Evolutionary conservation across 192 early-diverging fungal genomes (phyloP), one percentile per base, ranked within the genome.

Genomic region (Coemansia sp.): DNA sequence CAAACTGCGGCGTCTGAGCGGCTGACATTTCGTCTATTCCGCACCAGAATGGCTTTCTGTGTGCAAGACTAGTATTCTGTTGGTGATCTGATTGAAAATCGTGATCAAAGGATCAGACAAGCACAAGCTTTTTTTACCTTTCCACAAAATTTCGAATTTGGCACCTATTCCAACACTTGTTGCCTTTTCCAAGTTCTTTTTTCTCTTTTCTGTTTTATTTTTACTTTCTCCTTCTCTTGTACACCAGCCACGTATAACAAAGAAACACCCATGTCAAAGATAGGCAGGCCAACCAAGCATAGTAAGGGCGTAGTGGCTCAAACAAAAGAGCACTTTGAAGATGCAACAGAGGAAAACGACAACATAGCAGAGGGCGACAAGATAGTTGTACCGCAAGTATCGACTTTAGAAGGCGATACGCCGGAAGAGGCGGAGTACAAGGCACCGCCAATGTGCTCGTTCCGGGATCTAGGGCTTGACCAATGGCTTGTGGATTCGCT

Each of bases 401-500:
- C 24, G 23, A 4, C 24, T 26, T 8, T 34, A 35, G 75, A 81
- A 12, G 83, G 78, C 6, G 85, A 84, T 20, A 67, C 71, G 18
- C 66, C 76, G 36, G 66, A 72, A 26, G 78, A 81, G 5, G 61
- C 56, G 14, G 49, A 58, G 41, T 79, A 67, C 43, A 63, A 56
- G 34, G 67, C 60, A 55, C 67, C 82, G 21, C 48, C 78, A 36
- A 75, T 76, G 76, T 73, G 81, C 60, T 63, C 46, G 53, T 99
- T 98, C 74, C 59, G 60, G 21, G 83, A 88, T n/a, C 80, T 97
- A 8, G 94, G 93, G 8, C 73, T 99, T 6, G 85, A 90, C 59
- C 67, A 70, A 6, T 99, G 96, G 96, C 85, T 99, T 4, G 77
- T 87, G 18, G 88, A 92, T 33, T 85, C 93, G 0, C 81, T 99